phyloP scores from a whole-genome alignment of 1,284 basidiomycete genomes.

The Malassezia japonica region DNA sequence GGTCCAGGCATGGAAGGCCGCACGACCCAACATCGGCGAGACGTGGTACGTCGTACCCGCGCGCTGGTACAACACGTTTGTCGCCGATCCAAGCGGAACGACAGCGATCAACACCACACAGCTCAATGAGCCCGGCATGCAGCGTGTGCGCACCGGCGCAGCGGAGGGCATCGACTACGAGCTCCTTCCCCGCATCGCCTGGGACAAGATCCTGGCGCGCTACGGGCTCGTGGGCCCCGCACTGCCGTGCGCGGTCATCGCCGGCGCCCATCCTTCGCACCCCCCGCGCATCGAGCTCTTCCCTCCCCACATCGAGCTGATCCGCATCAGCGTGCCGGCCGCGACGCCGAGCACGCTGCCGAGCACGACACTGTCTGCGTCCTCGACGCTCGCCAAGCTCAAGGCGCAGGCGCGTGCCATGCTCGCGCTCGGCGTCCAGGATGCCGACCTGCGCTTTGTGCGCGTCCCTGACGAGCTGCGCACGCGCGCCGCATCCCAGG shows the following conservation, averaged over 20 bases:
- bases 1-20: constrained; percentile 21
- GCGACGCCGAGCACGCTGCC: constrained; percentile 31
- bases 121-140: constrained; percentile 53
- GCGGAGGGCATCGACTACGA: constrained; percentile 67
- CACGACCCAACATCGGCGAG: constrained; percentile 57
- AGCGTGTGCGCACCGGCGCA: constrained; percentile 46
- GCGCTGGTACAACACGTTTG: constrained; percentile 67
- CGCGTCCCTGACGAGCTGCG: constrained; percentile 21
- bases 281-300: constrained; percentile 64
- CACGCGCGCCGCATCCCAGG: constrained; percentile 4
- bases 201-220: constrained; percentile 62
- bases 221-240: constrained; percentile 59
- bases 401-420: constrained; percentile 26
- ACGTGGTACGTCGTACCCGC: constrained; percentile 68
- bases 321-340: constrained; percentile 46
- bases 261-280: constrained; percentile 47
- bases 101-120: constrained; percentile 65
- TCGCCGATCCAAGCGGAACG: constrained; percentile 55
- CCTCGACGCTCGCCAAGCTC: constrained; percentile 27
- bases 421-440: constrained; percentile 15
- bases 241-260: constrained; percentile 61
- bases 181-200: constrained; percentile 64
- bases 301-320: constrained; percentile 62
- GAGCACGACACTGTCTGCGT: constrained; percentile 26
- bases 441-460: constrained; percentile 25